Base-by-base conservation (phyloP, 257 asterid species). In the Thymus quinquecostatus region DNA sequence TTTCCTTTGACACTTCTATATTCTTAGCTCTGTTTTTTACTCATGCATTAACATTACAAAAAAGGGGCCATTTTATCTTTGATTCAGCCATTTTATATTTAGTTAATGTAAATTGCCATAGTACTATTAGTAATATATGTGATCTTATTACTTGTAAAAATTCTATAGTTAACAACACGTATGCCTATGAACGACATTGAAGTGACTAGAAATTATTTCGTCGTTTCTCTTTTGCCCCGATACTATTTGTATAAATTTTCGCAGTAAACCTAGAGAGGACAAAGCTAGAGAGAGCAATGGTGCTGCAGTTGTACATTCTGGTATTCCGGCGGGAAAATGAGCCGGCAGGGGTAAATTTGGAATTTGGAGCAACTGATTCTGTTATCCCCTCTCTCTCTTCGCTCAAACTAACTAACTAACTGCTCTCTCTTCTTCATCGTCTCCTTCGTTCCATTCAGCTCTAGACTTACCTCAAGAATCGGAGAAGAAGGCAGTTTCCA, bases 341-440 rank as follows among this genome's bases (percentile, higher is more conserved):
- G 45, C 57, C 2, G 28, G 5, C n/a, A 47, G 59, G 82, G 82
- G 72, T 50, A 78, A 30, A 43, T 49, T 38, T 45, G 60, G 55
- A 57, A 66, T 48, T 57, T 11, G 0, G 59, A 56, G 8, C 73
- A 59, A 75, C 79, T n/a, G 67, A 75, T 70, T 65, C 75, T 11
- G 78, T 75, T 73, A 4, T 61, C 32, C 21, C 13, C 64, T 3
- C 7, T 11, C 63, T 60, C 67, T 5, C 60, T 32, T 54, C 27
- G 10, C 65, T 47, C 21, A 21, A 21, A 21, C 21, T 14, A 66
- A 47, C n/a, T n/a, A n/a, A n/a, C 51, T 58, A 70, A 77, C 72
- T 62, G n/a, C 44, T 38, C 8, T 11, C 28, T 59, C 80, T 43
- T 9, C 21, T 21, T 21, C 21, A 21, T 21, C 36, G 4, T 12